These are phyloP conservation scores for Casaregolazyma lundiana DNA, from an alignment of 1,139 yeast species.

Conservation along the genomic window DNA sequence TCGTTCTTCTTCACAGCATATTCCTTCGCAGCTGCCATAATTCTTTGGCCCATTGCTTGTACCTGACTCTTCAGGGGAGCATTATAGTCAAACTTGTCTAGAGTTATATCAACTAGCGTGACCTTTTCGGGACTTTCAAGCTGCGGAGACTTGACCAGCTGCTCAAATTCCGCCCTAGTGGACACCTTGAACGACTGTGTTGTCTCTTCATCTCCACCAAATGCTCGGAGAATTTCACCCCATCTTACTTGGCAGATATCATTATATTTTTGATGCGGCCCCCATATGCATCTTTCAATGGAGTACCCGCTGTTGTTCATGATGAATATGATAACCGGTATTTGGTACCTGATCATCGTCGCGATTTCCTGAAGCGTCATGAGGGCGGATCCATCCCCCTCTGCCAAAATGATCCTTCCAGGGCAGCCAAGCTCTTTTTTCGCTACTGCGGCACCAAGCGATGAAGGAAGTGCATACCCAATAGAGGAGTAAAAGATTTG, in stretches of 20 bases:
- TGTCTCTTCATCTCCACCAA: slow-evolving; percentile 57
- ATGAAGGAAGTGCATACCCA: slow-evolving; percentile 82
- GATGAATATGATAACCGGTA: slow-evolving; percentile 61
- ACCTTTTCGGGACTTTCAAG: slow-evolving; percentile 35
- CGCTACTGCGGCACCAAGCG: slow-evolving; percentile 74
- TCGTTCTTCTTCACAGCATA: slow-evolving; percentile 23
- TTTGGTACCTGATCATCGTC: slow-evolving; percentile 54
- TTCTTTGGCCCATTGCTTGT: slow-evolving; percentile 25
- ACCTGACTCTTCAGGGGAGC: slow-evolving; percentile 42
- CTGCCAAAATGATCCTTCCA: slow-evolving; percentile 62
- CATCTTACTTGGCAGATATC: slow-evolving; percentile 71
- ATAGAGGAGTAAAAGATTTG: slow-evolving; percentile 78
- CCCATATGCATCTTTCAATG: slow-evolving; percentile 78
- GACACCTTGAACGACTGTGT: slow-evolving; percentile 34
- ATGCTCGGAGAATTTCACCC: slow-evolving; percentile 57
- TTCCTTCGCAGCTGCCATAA: slow-evolving; percentile 22
- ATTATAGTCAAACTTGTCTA: slow-evolving; percentile 60
- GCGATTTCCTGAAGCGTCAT: slow-evolving; percentile 78
- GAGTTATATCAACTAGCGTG: slow-evolving; percentile 53
- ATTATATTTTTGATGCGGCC: slow-evolving; percentile 70
- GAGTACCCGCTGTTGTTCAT: slow-evolving; percentile 84
- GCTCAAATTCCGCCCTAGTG: slow-evolving; percentile 35
- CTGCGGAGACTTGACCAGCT: slow-evolving; percentile 36
- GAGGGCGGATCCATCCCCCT: slow-evolving; percentile 91
- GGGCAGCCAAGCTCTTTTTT: slow-evolving; percentile 44